phyloP scores from a whole-genome alignment of 805 yeast species.

The Saccharomyces jurei region DNA sequence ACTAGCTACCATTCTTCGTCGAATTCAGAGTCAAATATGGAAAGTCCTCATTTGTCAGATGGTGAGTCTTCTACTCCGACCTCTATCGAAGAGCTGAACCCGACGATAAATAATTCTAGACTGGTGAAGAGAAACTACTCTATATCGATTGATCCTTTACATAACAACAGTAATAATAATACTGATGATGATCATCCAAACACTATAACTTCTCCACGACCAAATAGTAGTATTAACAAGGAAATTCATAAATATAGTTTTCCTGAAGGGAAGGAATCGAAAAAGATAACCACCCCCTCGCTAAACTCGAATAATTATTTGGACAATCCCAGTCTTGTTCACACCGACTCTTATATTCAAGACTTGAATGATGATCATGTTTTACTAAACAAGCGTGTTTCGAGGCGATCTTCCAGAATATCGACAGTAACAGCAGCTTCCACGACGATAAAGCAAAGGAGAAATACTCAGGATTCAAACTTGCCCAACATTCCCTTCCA shows the following conservation, averaged over 20 bases:
- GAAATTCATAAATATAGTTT: background rate
- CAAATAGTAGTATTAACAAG: background rate
- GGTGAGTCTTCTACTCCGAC: constrained; percentile 18
- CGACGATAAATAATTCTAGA: background rate
- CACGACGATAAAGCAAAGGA: constrained; percentile 4
- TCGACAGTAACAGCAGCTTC: background rate
- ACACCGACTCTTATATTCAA: constrained; percentile 31
- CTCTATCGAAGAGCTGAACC: constrained; percentile 11
- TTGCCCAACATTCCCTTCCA: constrained; percentile 27
- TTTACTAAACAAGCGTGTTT: constrained; percentile 28
- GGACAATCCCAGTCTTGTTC: constrained; percentile 15
- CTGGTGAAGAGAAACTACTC: background rate
- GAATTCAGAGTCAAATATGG: constrained; percentile 19
- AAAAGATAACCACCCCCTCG: background rate
- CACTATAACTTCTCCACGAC: constrained; percentile 1
- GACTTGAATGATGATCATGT: constrained; percentile 29
- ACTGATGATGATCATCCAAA: constrained; percentile 4
- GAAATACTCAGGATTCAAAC: constrained; percentile 19
- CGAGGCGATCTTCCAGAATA: constrained; percentile 11
- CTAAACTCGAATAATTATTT: constrained; percentile 1
- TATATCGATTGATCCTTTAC: constrained; percentile 2
- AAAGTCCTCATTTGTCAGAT: constrained; percentile 16
- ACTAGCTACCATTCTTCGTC: constrained; percentile 16
- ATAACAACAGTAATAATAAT: background rate
- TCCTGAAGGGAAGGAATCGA: background rate